Percentiles rank a stretch among this genome's conserved stretches.
phyloP scores from a whole-genome alignment of 768 basidiomycete species.

The Tylopilus sp. region DNA sequence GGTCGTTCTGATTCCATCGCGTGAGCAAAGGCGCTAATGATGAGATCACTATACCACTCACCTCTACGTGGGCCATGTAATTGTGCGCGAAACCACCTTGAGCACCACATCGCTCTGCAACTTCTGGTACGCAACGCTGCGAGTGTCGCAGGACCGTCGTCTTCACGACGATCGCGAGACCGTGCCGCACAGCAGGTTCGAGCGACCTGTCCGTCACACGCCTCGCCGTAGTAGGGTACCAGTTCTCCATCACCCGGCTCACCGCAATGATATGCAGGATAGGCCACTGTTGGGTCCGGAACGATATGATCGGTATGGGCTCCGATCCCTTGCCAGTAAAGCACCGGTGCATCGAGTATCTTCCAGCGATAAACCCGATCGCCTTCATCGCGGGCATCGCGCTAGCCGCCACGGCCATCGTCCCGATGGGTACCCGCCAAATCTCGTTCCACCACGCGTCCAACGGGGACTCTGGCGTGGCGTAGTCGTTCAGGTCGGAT shows the following conservation, averaged over 20 bases:
- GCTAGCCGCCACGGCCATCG: too few relatives aligned
- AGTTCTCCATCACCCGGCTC: not conserved
- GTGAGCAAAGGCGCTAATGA: too few relatives aligned
- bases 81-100: not conserved
- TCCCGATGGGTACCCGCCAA: too few relatives aligned
- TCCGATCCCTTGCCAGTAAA: too few relatives aligned
- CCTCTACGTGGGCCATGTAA: not conserved
- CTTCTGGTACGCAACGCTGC: not conserved
- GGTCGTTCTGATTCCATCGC: too few relatives aligned
- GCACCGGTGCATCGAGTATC: too few relatives aligned
- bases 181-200: not conserved
- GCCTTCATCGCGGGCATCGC: too few relatives aligned
- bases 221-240: not conserved
- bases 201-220: not conserved
- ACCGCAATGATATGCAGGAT: not conserved
- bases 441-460: too few relatives aligned
- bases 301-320: conserved; percentile 1
- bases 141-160: not conserved
- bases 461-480: too few relatives aligned
- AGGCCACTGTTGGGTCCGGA: not conserved
- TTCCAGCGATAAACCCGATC: too few relatives aligned
- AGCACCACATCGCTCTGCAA: conserved; percentile 1
- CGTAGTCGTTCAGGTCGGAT: too few relatives aligned
- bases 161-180: not conserved
- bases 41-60: not conserved